These are phyloP conservation scores for Parastagonospora nodorum DNA, from an alignment of 2,329 filamentous ascomycete genomes.

Conservation along the genomic window DNA sequence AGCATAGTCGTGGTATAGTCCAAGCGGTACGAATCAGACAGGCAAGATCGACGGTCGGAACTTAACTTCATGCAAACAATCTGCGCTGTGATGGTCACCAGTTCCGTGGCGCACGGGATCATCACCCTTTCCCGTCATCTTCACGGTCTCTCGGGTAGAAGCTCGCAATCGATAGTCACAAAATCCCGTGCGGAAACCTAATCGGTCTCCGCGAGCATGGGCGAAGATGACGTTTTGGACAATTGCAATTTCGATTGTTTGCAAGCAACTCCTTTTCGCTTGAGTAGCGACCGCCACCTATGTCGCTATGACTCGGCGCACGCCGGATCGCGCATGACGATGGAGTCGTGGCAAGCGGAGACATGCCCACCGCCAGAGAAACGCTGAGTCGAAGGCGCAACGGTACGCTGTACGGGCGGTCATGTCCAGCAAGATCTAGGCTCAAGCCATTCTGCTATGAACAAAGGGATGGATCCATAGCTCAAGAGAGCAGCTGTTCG, in stretches of 20 bases:
- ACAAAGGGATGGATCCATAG: too few species aligned
- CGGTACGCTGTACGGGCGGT: constrained; percentile 5
- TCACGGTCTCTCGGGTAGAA: background rate
- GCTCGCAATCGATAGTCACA: constrained; percentile 19
- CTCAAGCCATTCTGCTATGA: background rate
- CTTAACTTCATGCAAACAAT: background rate
- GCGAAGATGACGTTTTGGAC: constrained; percentile 8
- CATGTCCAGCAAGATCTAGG: constrained; percentile 7
- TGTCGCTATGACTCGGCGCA: constrained; percentile 4
- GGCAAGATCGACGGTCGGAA: background rate
- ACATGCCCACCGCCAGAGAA: constrained; percentile 8
- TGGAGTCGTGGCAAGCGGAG: background rate
- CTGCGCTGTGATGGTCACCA: constrained; percentile 6
- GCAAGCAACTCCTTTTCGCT: constrained; percentile 13
- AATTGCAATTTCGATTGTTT: constrained; percentile 15
- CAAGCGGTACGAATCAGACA: too few species aligned
- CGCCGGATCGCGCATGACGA: constrained; percentile 7
- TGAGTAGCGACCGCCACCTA: constrained; percentile 2
- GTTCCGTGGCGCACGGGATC: constrained; percentile 4
- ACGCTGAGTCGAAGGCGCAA: constrained; percentile 1
- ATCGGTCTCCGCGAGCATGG: background rate
- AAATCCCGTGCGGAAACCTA: background rate
- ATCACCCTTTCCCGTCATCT: constrained; percentile 13
- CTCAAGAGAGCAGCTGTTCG: too few species aligned
- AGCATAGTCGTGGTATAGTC: too few species aligned